Conservation (phyloP, 2,329 filamentous ascomycete genomes). For the Clarireedia sp. region DNA sequence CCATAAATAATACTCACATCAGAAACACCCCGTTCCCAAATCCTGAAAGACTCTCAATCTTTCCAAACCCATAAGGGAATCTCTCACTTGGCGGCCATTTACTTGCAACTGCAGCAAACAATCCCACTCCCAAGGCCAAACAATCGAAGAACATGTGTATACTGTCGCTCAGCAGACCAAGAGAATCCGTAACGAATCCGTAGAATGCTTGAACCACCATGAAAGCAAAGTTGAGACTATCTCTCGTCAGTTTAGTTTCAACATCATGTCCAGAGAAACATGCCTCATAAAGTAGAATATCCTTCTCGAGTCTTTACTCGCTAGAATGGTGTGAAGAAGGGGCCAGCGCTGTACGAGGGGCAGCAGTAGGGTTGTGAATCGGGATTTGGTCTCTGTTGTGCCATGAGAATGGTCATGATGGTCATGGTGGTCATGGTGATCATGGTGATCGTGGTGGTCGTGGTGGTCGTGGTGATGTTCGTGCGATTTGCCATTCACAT, state of each 20-base stretch:
- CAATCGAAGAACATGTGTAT: slow-evolving; percentile 99
- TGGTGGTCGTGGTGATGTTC: slow-evolving; percentile 11
- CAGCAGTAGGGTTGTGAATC: slow-evolving; percentile 66
- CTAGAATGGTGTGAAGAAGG: slow-evolving; percentile 74
- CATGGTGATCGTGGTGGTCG: slow-evolving; percentile 1
- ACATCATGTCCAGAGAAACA: slow-evolving; percentile 24
- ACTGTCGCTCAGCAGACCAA: slow-evolving; percentile 92
- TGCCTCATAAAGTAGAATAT: slow-evolving; percentile 97
- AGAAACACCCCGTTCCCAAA: slow-evolving; percentile 95
- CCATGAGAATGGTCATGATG: slow-evolving; percentile 23
- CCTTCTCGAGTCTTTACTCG: slow-evolving; percentile 83
- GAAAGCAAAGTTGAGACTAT: slow-evolving; percentile 83
- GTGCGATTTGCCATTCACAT: slow-evolving; percentile 15
- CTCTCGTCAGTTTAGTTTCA: not conserved
- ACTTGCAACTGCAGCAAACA: slow-evolving; percentile 87
- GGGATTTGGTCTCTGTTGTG: slow-evolving; percentile 45
- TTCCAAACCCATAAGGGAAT: slow-evolving; percentile 93
- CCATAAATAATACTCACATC: slow-evolving; percentile 49
- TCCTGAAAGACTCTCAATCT: slow-evolving; percentile 90
- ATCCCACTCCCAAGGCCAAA: slow-evolving; percentile 78
- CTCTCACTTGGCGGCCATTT: slow-evolving; percentile 88
- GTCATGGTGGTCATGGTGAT: slow-evolving; percentile 16
- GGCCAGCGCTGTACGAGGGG: slow-evolving; percentile 62
- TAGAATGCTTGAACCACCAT: slow-evolving; percentile 95
- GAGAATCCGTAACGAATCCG: slow-evolving; percentile 83